Evolutionary conservation across 441 rosid species (phyloP).

Genomic region (Populus hybrid): DNA sequence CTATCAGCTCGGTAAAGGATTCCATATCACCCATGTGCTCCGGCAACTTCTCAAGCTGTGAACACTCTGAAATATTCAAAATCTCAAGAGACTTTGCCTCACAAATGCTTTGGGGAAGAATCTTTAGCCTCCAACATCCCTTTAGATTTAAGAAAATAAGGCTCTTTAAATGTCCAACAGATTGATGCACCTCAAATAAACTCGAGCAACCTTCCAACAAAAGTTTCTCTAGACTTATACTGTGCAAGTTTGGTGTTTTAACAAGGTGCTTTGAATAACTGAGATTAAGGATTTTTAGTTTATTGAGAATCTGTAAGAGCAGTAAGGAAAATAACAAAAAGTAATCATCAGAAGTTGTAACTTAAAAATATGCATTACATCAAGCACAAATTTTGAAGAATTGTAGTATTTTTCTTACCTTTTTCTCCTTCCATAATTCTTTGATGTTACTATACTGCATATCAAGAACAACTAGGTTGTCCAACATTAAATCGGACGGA

Average conservation of each 20-base stretch:
- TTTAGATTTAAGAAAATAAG: no score
- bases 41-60: no score
- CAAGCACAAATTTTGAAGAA: not conserved
- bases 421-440: not conserved
- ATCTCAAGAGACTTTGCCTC: no score
- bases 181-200: not conserved
- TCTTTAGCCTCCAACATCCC: no score
- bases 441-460: no score
- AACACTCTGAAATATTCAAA: no score
- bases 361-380: not conserved
- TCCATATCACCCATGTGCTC: not conserved
- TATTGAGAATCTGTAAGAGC: no score
- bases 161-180: no score
- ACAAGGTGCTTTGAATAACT: not conserved
- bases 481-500: no score
- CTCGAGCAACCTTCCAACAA: not conserved
- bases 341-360: not conserved
- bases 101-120: no score
- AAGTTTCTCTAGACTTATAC: not conserved
- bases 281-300: conserved; percentile 2
- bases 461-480: no score
- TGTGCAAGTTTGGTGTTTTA: not conserved
- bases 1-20: conserved; percentile 5
- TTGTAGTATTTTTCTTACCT: conserved; percentile 2
- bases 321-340: not conserved